Evolutionary conservation across 2,329 filamentous ascomycete species (phyloP).

Genomic region (Calonectria crousiana): DNA sequence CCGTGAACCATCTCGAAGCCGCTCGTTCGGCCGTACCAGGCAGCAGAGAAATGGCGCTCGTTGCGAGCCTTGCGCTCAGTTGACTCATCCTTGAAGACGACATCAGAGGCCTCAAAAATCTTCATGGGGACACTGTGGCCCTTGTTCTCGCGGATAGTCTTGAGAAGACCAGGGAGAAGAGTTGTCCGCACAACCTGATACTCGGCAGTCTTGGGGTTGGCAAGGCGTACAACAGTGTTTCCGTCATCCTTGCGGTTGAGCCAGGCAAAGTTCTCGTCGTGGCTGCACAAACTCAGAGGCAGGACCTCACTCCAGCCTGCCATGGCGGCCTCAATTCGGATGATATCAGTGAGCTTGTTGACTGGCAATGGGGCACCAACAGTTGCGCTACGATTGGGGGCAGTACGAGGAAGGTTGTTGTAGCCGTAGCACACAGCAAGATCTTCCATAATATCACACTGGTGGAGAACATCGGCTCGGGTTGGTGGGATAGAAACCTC

Average conservation of each 20-base stretch:
- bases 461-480: conserved; percentile 93
- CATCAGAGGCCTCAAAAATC: conserved; percentile 92
- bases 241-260: conserved; percentile 92
- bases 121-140: conserved; percentile 89
- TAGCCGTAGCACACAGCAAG: conserved; percentile 97
- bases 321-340: conserved; percentile 90
- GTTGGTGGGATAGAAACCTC: conserved; percentile 89
- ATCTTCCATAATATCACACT: conserved; percentile 99
- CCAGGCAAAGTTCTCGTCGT: conserved; percentile 98
- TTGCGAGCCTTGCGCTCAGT: conserved; percentile 90
- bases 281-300: conserved; percentile 95
- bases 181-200: conserved; percentile 94
- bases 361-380: conserved; percentile 88
- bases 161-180: conserved; percentile 87
- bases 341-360: conserved; percentile 95
- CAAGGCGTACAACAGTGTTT: conserved; percentile 83
- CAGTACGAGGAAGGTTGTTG: conserved; percentile 91
- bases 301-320: conserved; percentile 97
- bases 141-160: conserved; percentile 95
- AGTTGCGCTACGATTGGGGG: conserved; percentile 87
- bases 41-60: conserved; percentile 95
- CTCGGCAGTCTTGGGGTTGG: conserved; percentile 92
- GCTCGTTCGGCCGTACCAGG: conserved; percentile 92
- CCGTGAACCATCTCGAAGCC: conserved; percentile 98
- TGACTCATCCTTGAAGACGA: conserved; percentile 87